Base-by-base conservation (phyloP, 176 grass and related monocot species). In the Dendrocalamus sinicus region DNA sequence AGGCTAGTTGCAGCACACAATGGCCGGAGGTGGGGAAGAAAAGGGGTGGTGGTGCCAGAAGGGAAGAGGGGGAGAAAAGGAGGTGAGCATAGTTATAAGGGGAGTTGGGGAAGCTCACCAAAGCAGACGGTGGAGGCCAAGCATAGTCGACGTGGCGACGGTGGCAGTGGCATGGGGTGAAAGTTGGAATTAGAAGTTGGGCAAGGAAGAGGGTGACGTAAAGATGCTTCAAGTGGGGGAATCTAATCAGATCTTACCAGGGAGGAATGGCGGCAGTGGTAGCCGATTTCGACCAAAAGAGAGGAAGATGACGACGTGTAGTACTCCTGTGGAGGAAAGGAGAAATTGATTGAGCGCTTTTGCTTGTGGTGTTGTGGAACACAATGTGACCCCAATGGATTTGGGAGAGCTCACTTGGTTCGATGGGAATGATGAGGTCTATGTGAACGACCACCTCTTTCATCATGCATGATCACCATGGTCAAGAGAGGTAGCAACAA, bases 331-430 rank as follows among this genome's bases (percentile, higher is more conserved):
- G 20, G 55, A 59, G 20, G 55, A 59, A 59, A 59, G 55, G 55
- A 59, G 20, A 59, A n/a, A n/a, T 4, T 59, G 3, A 59, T n/a
- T 10, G 9, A 9, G 0, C 0, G 0, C 3, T 59, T 59, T n/a
- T 59, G 2, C 20, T n/a, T 0, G 8, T 59, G 55, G 10, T 59
- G 20, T 59, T 59, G 55, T n/a, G 55, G 55, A 59, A n/a, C 20
- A n/a, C 0, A 0, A n/a, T 59, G 20, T 59, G 20, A 59, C 2
- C 0, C 4, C 3, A 2, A n/a, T 0, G 0, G 0, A 59, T 59
- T 59, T 59, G 20, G 55, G 55, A 59, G 0, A 59, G 2, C 20
- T 59, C 55, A n/a, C 55, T 2, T n/a, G 0, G 8, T n/a, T 59
- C 20, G 0, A 1, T 10, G 20, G 8, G 20, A 59, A 59, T 0